Base-by-base conservation (phyloP, 352 stramenopile species). In the Globisporangium alternatum region DNA sequence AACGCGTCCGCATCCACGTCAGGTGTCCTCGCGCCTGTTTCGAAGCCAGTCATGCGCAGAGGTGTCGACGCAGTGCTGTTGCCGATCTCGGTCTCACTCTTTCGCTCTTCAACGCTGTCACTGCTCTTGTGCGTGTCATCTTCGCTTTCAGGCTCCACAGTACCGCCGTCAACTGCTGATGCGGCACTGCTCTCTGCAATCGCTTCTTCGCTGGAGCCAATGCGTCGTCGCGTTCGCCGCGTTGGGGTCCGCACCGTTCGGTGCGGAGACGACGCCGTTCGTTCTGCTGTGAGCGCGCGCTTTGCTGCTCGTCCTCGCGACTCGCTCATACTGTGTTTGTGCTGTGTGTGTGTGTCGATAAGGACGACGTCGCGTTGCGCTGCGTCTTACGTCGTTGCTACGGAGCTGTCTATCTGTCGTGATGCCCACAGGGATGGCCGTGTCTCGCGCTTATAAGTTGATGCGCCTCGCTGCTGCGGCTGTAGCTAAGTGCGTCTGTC, bases 1-100 rank as follows among this genome's bases (percentile, higher is more conserved):
- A 86, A 59, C 51, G 65, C 49, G n/a, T 86, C 80, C 3, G 28
- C 51, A 41, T 66, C 60, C 6, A 22, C 60, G 41, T 66, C 61
- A 19, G 61, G 61, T 2, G 61, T 56, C 75, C 72, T 35, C 31
- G 43, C n/a, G 70, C 65, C 21, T 59, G 64, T 25, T 56, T 71
- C 56, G 13, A 58, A 58, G 31, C 31, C 52, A 58, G 31, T 30
- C 52, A 58, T 58, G 52, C 52, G n/a, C 52, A 58, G 9, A 5
- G 66, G 66, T 45, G 59, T 54, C 45, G 51, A 65, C 22, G 33
- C 33, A 17, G 30, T 73, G 39, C 51, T 75, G 62, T 19, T 71
- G 30, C 65, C 49, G 37, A 19, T 84, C 39, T 60, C 33, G 2
- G n/a, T 17, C 5, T 37, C 43, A 54, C 47, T 60, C 22, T 28